A percentile compares a stretch with the other conserved stretches of the same genome.
phyloP scores from a whole-genome alignment of 768 basidiomycete species.

The Boletus rex-veris region DNA sequence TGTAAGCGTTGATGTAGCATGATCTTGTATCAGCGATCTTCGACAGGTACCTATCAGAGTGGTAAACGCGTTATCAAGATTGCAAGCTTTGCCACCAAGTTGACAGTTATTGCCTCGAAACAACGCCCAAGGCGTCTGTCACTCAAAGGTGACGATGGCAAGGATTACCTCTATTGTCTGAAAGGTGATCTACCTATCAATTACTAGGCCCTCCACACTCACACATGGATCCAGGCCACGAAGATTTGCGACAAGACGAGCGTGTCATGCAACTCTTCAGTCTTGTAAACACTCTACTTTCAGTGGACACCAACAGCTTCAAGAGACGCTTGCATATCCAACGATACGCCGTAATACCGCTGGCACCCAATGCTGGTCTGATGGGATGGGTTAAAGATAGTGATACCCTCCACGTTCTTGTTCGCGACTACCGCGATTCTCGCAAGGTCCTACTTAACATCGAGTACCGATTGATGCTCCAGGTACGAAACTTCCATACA shows the following conservation, averaged over 20 bases:
- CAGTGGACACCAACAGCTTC: constrained; percentile 91
- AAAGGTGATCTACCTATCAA: constrained; percentile 58
- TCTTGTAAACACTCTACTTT: constrained; percentile 90
- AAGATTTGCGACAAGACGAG: constrained; percentile 98
- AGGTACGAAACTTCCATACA: constrained; percentile 70
- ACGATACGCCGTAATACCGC: constrained; percentile 85
- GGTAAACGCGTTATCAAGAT: constrained; percentile 83
- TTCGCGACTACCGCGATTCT: constrained; percentile 93
- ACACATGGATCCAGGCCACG: constrained; percentile 63
- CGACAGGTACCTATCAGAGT: constrained; percentile 83
- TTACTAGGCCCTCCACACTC: not conserved
- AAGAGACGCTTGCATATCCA: constrained; percentile 95
- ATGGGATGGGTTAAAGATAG: constrained; percentile 95
- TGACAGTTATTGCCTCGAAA: constrained; percentile 94
- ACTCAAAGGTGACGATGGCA: constrained; percentile 86
- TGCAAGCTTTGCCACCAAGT: constrained; percentile 78
- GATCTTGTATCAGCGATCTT: not conserved
- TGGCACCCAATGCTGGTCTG: constrained; percentile 93
- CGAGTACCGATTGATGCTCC: constrained; percentile 97
- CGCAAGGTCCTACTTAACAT: constrained; percentile 96
- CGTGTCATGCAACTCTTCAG: constrained; percentile 99
- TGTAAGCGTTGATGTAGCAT: not conserved
- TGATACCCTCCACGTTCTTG: constrained; percentile 93
- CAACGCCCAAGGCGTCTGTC: constrained; percentile 89
- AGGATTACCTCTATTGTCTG: constrained; percentile 86